Base-by-base conservation (phyloP, 768 basidiomycete genomes). In the Xerocomellus dryophilus region DNA sequence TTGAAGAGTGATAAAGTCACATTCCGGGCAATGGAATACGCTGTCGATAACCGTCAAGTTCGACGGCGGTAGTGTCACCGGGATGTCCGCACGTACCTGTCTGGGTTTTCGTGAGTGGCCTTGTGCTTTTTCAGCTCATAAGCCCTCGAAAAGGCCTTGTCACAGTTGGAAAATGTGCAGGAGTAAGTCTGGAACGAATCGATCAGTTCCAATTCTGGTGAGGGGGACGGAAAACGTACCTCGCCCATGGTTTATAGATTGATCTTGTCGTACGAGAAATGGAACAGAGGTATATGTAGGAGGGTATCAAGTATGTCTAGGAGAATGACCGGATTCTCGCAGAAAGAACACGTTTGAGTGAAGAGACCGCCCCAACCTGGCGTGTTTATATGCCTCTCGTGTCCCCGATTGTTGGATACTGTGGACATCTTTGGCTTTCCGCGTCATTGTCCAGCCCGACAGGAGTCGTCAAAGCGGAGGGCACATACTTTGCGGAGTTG, bases 81-180 rank as follows among this genome's bases (percentile, higher is more conserved):
- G 29, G 10, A 7, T 7, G 2, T 0, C 11, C 1, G 2, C 5
- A 36, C 62, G 2, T 40, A 66, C 64, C 44, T 50, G 10, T 53
- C 43, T 0, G 58, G 56, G 9, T 54, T 3, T 1, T 56, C 47
- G 35, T 70, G 68, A 0, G 44, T 47, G 11, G 31, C 47, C 43
- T 23, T 62, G 36, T 70, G 69, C 42, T 66, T 63, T 29, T 35
- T 65, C 27, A 69, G 52, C 18, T 69, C 58, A 8, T 40, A 53
- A 6, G 51, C 43, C 32, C 31, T 69, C 10, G 21, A 15, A 17
- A 68, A 69, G 40, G 35, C 40, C 42, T 21, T 20, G 21, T 18
- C 38, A 18, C 68, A 70, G 23, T 43, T 2, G 1, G 27, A 5
- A 35, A 42, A 45, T 15, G 59, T 46, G 38, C 69, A 70, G 2